These are phyloP conservation scores for Heliosperma pusillum DNA, from an alignment of 148 eudicot genomes.

Conservation along the genomic window DNA sequence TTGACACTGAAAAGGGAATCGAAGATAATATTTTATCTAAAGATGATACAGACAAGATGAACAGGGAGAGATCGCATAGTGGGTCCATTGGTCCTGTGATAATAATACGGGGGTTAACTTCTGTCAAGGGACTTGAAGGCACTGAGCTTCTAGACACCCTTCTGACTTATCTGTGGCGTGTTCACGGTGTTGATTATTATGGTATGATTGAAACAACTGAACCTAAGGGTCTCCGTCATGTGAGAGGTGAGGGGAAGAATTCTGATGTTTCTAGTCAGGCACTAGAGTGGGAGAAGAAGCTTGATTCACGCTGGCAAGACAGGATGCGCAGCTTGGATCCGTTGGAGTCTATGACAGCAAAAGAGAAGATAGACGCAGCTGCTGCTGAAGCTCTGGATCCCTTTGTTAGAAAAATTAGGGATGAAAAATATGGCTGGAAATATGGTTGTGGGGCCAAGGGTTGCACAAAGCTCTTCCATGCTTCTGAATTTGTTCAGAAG, in stretches of 20 bases:
- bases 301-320: conserved; percentile 82
- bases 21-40: conserved; percentile 77
- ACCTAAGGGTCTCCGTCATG: conserved; percentile 84
- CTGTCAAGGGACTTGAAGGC: conserved; percentile 94
- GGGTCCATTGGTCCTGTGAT: conserved; percentile 86
- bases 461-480: conserved; percentile 97
- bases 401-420: conserved; percentile 87
- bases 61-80: conserved; percentile 73
- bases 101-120: conserved; percentile 65
- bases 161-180: conserved; percentile 92
- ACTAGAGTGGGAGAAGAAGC: conserved; percentile 85
- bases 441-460: conserved; percentile 99
- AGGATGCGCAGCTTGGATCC: conserved; percentile 78
- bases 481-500: conserved; percentile 94
- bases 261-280: conserved; percentile 42
- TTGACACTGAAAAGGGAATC: conserved; percentile 86
- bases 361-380: conserved; percentile 92
- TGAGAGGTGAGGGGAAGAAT: conserved; percentile 73
- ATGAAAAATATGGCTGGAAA: conserved; percentile 99
- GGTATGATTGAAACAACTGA: conserved; percentile 74
- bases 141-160: conserved; percentile 89
- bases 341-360: conserved; percentile 87
- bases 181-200: conserved; percentile 95
- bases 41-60: conserved; percentile 65
- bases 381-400: conserved; percentile 92